Percentiles rank a stretch among this genome's conserved stretches.
These are phyloP conservation scores for Peniophora sp. DNA, from an alignment of 1,284 basidiomycete genomes.

Conservation along the genomic window DNA sequence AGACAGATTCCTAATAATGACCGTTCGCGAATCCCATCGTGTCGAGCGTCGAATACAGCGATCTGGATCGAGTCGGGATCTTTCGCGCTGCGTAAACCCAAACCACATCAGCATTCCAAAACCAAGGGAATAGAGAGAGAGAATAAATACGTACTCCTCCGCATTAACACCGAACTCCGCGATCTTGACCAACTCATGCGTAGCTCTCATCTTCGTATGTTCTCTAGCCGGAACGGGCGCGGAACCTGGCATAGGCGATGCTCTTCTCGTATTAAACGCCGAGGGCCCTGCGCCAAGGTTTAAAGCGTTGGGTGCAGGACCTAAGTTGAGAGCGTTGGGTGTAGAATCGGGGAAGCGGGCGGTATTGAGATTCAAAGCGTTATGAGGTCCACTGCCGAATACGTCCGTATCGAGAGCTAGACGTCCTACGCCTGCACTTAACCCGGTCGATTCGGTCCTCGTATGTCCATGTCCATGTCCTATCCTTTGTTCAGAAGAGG, in stretches of 20 bases:
- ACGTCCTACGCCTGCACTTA: too few relatives aligned
- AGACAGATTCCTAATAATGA: slow-evolving; percentile 54
- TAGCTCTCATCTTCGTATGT: slow-evolving; percentile 59
- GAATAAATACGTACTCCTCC: slow-evolving; percentile 49
- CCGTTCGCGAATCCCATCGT: slow-evolving; percentile 42
- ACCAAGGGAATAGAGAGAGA: slow-evolving; percentile 8
- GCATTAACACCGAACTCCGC: slow-evolving; percentile 38
- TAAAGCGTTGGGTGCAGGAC: slow-evolving; percentile 57
- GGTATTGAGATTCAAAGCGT: slow-evolving; percentile 19
- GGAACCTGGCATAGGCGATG: too few relatives aligned
- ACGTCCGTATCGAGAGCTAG: too few relatives aligned
- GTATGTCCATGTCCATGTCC: too few relatives aligned
- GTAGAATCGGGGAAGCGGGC: slow-evolving; percentile 13
- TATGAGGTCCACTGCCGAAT: slow-evolving; percentile 40
- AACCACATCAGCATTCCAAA: slow-evolving; percentile 8
- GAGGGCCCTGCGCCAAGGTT: slow-evolving; percentile 30
- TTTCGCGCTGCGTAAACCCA: slow-evolving; percentile 24
- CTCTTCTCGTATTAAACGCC: slow-evolving; percentile 32
- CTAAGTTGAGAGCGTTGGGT: slow-evolving; percentile 52
- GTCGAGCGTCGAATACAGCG: slow-evolving; percentile 59
- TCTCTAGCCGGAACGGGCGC: too few relatives aligned
- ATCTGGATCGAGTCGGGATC: slow-evolving; percentile 41
- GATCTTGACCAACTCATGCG: slow-evolving; percentile 63
- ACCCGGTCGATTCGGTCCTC: too few relatives aligned
- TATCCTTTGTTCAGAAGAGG: too few relatives aligned